Conservation (phyloP, 495 filamentous ascomycete species). For the Hypoxylon rickii region DNA sequence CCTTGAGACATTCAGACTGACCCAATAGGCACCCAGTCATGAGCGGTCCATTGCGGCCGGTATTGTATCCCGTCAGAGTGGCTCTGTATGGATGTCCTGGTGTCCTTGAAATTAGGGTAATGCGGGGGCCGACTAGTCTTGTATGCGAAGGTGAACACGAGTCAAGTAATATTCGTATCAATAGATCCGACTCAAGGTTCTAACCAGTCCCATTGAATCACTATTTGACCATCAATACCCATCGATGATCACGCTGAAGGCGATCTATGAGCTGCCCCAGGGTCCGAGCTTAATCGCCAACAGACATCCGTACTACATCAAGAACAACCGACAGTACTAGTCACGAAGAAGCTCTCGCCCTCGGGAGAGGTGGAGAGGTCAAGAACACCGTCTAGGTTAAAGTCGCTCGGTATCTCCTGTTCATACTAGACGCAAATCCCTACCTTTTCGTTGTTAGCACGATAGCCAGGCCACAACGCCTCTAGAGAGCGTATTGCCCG, state of each 20-base stretch:
- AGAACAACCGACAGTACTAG: neutral
- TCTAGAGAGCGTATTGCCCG: slow-evolving; percentile 21
- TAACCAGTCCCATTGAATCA: neutral
- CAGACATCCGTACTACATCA: slow-evolving; percentile 14
- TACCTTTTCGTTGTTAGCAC: slow-evolving; percentile 3
- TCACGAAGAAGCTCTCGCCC: neutral
- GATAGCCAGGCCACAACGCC: slow-evolving; percentile 5
- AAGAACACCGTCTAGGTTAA: neutral
- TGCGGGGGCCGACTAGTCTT: no score
- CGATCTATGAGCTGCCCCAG: slow-evolving; percentile 34
- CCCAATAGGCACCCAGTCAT: no score
- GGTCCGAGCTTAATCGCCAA: slow-evolving; percentile 30
- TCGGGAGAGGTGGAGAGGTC: neutral
- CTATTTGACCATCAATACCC: no score
- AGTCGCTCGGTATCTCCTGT: neutral
- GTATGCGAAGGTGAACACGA: no score
- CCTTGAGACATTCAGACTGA: no score
- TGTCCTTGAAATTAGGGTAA: no score
- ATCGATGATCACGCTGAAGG: slow-evolving; percentile 14
- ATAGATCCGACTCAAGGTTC: no score
- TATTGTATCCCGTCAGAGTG: no score
- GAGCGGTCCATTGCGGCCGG: no score
- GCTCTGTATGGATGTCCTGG: no score
- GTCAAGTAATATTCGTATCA: no score
- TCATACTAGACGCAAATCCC: neutral